Conservation (phyloP, 2,329 filamentous ascomycete genomes). For the Orbilia javanica region DNA sequence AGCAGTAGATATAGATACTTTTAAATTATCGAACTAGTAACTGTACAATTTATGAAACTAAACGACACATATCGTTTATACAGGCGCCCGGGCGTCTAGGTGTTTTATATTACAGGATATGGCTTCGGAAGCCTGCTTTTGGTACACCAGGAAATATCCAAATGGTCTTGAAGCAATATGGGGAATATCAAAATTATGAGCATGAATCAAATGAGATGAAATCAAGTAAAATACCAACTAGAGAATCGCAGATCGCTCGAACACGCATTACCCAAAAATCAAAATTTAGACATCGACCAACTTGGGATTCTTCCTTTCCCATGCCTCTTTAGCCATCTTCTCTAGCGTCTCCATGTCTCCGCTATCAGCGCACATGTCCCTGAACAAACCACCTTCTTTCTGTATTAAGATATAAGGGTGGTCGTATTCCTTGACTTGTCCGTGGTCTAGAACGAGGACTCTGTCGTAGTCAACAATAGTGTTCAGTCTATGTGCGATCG, state of each 20-base stretch:
- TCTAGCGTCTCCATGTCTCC: constrained; percentile 61
- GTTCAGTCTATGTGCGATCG: constrained; percentile 93
- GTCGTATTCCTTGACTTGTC: constrained; percentile 87
- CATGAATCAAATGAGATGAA: background rate
- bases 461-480: constrained; percentile 99
- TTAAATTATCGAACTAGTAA: background rate
- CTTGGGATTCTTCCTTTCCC: constrained; percentile 57
- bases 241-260: constrained; percentile 25
- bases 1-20: background rate
- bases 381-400: constrained; percentile 75
- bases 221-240: background rate
- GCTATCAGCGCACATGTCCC: constrained; percentile 62
- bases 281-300: constrained; percentile 28
- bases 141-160: background rate
- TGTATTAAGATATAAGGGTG: constrained; percentile 85
- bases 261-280: background rate
- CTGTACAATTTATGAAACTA: background rate
- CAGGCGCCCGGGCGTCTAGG: background rate
- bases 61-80: background rate
- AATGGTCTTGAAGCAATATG: background rate
- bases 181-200: no score
- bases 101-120: constrained; percentile 9
- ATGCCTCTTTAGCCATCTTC: constrained; percentile 61
- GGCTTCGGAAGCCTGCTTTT: background rate
- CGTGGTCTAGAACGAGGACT: constrained; percentile 92